Conservation (phyloP, 2,329 filamentous ascomycete genomes). For the Myriangium duriaei region DNA sequence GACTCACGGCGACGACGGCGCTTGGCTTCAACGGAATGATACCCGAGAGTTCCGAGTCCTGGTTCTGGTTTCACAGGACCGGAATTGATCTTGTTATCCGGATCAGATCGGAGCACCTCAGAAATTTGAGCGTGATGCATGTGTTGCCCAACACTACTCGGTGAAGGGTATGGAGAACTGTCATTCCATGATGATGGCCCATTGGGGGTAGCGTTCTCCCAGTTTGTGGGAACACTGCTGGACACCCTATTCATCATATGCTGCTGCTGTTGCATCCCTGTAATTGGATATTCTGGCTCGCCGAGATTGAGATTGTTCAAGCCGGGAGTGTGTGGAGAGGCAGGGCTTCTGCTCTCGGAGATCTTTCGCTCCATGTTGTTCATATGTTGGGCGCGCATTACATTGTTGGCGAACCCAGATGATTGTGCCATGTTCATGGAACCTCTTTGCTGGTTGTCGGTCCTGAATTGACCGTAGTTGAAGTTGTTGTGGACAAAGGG, state of each 20-base stretch:
- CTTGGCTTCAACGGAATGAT: constrained; percentile 86
- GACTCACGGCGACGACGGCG: constrained; percentile 81
- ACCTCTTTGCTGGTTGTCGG: constrained; percentile 32
- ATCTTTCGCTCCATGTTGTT: constrained; percentile 43
- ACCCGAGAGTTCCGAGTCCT: constrained; percentile 27
- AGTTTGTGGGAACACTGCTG: constrained; percentile 77
- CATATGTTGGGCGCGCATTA: constrained; percentile 25
- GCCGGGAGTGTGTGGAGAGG: constrained; percentile 76
- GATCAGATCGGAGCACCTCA: constrained; percentile 71
- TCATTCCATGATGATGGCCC: constrained; percentile 60
- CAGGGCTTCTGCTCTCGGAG: constrained; percentile 63
- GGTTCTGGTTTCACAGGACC: constrained; percentile 29
- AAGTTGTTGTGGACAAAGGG: constrained; percentile 62
- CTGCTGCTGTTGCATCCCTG: constrained; percentile 24
- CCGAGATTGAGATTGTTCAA: constrained; percentile 61
- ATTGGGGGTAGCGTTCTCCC: constrained; percentile 69
- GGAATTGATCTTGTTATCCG: constrained; percentile 34
- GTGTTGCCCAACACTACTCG: constrained; percentile 45
- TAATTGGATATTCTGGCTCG: constrained; percentile 38
- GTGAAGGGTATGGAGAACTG: constrained; percentile 80
- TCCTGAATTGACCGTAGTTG: constrained; percentile 63
- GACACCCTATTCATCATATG: constrained; percentile 32
- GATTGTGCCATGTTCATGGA: constrained; percentile 29
- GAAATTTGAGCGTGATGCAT: constrained; percentile 67
- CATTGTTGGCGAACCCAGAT: constrained; percentile 13